Base-by-base conservation (phyloP, 164 flowering plant species). In the Brasenia schreberi region DNA sequence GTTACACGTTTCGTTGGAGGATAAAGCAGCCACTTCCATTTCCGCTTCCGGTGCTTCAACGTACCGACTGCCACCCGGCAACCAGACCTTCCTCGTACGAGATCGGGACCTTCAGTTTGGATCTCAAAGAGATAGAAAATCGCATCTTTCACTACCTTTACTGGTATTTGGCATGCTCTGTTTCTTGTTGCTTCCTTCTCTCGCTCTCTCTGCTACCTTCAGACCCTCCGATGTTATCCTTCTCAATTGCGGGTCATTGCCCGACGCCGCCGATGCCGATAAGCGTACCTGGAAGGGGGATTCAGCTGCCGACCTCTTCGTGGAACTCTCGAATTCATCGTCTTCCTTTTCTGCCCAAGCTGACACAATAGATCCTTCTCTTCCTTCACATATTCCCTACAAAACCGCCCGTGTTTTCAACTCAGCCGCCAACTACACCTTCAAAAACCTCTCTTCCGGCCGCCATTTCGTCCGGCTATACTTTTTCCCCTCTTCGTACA, bases 401-500 rank as follows among this genome's bases (percentile, higher is more conserved):
- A 85, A 85, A 92, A 64, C 83, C 0, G 88, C 88, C 0, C 72
- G 88, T 62, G 71, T 87, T 59, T 82, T 89, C 75, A 77, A 74
- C 4, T 68, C 83, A 0, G 80, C 80, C 64, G 63, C 79, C 1
- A 63, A 80, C 0, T 87, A 84, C 71, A 56, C 64, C 10, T 80
- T 88, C 67, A 42, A 77, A 3, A 4, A 7, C 7, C 69, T 85
- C 19, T 17, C 78, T 0, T 10, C 72, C 0, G 66, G 65, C 43
- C 79, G 86, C 4, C 72, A 73, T 7, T 75, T 75, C 72, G 64
- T 92, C 19, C 77, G 96, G 63, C 80, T 92, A 18, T 81, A 89
- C 74, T 92, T 92, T 60, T 92, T 89, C 68, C 96, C 98, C 0
- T 72, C 92, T 0, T n/a, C 74, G 0, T 92, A 92, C 67, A 61